A percentile compares a stretch with the other conserved stretches of the same genome.
These are phyloP conservation scores for Fomitopsis pulvina DNA, from an alignment of 768 basidiomycete genomes.

Conservation along the genomic window DNA sequence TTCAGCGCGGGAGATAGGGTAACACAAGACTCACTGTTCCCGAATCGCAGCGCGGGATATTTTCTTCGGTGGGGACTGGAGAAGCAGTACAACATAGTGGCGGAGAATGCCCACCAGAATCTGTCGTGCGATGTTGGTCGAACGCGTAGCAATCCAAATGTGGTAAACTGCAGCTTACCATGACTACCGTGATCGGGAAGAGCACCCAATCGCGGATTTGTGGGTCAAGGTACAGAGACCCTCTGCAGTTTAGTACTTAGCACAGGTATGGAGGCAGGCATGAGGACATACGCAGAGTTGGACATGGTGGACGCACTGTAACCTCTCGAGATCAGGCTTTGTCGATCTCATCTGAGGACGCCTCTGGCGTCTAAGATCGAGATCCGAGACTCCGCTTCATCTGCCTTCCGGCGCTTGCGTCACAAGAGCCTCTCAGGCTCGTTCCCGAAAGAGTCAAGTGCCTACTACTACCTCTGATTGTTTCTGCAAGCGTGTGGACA, in stretches of 20 bases:
- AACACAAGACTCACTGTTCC: constrained; percentile 70
- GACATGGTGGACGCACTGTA: constrained; percentile 18
- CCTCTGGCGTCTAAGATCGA: neutral
- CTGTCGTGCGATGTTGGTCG: constrained; percentile 31
- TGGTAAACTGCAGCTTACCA: constrained; percentile 49
- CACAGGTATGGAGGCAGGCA: neutral
- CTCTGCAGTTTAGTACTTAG: constrained; percentile 18
- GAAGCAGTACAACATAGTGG: constrained; percentile 84
- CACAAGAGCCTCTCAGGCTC: too few relatives aligned
- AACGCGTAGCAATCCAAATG: neutral
- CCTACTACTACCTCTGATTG: too few relatives aligned
- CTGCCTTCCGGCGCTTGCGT: neutral
- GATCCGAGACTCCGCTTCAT: neutral
- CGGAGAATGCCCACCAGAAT: constrained; percentile 89
- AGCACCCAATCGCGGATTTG: constrained; percentile 93
- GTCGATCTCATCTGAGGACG: neutral
- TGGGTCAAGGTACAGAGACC: constrained; percentile 78
- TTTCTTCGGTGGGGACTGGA: constrained; percentile 82
- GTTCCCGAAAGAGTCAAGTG: neutral
- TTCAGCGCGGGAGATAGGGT: neutral
- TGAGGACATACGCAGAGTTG: constrained; percentile 21
- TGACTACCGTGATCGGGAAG: constrained; percentile 95
- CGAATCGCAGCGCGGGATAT: constrained; percentile 70
- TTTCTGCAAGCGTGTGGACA: too few relatives aligned
- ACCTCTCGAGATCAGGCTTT: neutral